These are phyloP conservation scores for Eragrostis curvula DNA, from an alignment of 176 grass and related monocot species.

Conservation along the genomic window DNA sequence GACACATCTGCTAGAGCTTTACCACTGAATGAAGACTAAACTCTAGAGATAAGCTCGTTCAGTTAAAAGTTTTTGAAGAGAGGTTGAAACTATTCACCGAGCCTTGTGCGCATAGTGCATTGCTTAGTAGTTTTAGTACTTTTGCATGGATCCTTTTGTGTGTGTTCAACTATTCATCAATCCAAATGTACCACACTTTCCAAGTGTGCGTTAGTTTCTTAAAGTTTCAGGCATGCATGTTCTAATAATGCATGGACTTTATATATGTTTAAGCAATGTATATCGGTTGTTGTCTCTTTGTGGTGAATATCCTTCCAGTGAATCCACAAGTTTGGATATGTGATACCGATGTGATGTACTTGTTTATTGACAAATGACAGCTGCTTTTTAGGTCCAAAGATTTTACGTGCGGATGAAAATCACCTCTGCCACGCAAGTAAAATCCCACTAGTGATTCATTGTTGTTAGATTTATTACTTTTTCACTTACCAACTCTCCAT, in stretches of 20 bases:
- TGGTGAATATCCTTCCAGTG: slow-evolving; percentile 3
- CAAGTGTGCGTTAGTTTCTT: neutral
- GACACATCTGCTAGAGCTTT: neutral
- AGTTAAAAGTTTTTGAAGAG: slow-evolving; percentile 17
- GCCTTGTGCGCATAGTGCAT: neutral
- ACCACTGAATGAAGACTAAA: neutral
- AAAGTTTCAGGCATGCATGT: slow-evolving; percentile 24
- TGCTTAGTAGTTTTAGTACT: slow-evolving; percentile 4
- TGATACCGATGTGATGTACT: neutral
- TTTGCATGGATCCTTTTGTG: neutral
- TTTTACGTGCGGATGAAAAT: slow-evolving; percentile 45
- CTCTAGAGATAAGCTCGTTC: slow-evolving; percentile 19
- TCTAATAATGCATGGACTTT: slow-evolving; percentile 26
- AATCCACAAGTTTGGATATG: slow-evolving; percentile 36
- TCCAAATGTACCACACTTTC: neutral
- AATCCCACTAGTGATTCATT: neutral
- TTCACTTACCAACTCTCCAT: neutral
- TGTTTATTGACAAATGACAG: slow-evolving; percentile 26
- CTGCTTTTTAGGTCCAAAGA: slow-evolving; percentile 49
- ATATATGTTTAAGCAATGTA: neutral
- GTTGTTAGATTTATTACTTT: neutral
- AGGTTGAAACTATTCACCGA: neutral
- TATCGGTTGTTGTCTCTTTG: neutral
- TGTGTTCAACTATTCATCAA: neutral
- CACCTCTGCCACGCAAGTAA: slow-evolving; percentile 48